Evolutionary conservation across 495 filamentous ascomycete genomes (phyloP).

Genomic region (Penicillium samsonianum): DNA sequence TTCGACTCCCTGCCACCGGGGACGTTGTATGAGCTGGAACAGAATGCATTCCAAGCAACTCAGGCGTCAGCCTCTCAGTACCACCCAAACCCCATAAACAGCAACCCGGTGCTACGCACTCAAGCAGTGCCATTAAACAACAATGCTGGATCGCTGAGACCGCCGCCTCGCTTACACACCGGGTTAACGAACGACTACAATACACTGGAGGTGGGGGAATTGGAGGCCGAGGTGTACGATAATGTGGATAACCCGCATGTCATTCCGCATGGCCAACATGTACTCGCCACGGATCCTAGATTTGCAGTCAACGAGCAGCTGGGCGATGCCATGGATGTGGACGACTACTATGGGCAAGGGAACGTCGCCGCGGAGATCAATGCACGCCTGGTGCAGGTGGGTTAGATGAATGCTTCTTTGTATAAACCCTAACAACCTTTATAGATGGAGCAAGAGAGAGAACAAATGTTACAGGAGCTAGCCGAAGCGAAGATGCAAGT

Average conservation of each 20-base stretch:
- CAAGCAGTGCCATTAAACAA: constrained; percentile 10
- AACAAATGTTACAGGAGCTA: constrained; percentile 48
- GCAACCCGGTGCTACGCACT: constrained; percentile 10
- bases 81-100: constrained; percentile 10
- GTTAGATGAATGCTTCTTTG: not conserved
- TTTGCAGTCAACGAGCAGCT: constrained; percentile 17
- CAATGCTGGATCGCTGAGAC: constrained; percentile 26
- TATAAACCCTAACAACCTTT: constrained; percentile 32
- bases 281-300: constrained; percentile 1
- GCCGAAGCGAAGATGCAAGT: constrained; percentile 50
- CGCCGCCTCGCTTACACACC: constrained; percentile 37
- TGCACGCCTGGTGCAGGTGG: constrained; percentile 39
- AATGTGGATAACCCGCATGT: constrained; percentile 37
- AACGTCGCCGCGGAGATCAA: constrained; percentile 14
- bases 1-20: constrained; percentile 57
- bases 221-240: constrained; percentile 55
- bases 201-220: constrained; percentile 56
- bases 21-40: constrained; percentile 55
- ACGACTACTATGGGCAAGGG: constrained; percentile 32
- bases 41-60: constrained; percentile 55
- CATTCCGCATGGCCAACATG: constrained; percentile 24
- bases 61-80: constrained; percentile 36
- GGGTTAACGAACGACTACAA: constrained; percentile 54
- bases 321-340: constrained; percentile 33
- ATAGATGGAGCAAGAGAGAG: constrained; percentile 57